phyloP scores from a whole-genome alignment of 164 flowering plant genomes.

The Kingdonia uniflora region DNA sequence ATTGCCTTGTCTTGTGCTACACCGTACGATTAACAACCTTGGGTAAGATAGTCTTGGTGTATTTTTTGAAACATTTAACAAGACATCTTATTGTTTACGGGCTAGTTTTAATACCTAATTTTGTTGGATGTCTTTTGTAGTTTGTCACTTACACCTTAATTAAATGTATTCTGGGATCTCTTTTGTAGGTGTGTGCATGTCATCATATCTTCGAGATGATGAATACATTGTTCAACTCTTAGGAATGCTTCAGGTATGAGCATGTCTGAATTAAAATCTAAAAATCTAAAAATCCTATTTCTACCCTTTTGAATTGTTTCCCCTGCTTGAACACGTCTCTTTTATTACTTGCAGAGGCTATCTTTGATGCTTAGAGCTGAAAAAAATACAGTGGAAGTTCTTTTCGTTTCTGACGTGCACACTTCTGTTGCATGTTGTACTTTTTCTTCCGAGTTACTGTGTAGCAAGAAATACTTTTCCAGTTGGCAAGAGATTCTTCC shows the following conservation, averaged over 20 bases:
- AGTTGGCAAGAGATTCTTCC: slow-evolving; percentile 51
- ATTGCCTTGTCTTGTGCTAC: too few relatives aligned
- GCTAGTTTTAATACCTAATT: too few relatives aligned
- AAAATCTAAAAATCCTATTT: neutral
- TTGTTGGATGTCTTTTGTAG: too few relatives aligned
- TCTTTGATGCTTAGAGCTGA: slow-evolving; percentile 40
- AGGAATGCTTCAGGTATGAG: slow-evolving; percentile 58
- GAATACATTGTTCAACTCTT: slow-evolving; percentile 24
- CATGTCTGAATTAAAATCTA: neutral
- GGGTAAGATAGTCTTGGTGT: too few relatives aligned
- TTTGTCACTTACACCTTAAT: too few relatives aligned
- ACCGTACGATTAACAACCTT: too few relatives aligned
- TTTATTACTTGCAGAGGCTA: slow-evolving; percentile 37
- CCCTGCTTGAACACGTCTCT: neutral
- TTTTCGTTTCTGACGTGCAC: slow-evolving; percentile 9
- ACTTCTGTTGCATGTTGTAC: slow-evolving; percentile 37
- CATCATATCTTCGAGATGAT: slow-evolving; percentile 36
- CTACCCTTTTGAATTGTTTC: neutral
- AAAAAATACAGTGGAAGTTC: slow-evolving; percentile 28
- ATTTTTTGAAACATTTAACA: too few relatives aligned
- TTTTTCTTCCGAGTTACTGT: slow-evolving; percentile 27
- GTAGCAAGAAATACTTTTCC: slow-evolving; percentile 20
- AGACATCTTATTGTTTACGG: too few relatives aligned
- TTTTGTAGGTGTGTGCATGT: slow-evolving; percentile 55
- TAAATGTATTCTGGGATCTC: too few relatives aligned